A percentile compares a stretch with the other conserved stretches of the same genome.
phyloP scores from a whole-genome alignment of 1,284 basidiomycete genomes.

The Cryptococcus sp. region DNA sequence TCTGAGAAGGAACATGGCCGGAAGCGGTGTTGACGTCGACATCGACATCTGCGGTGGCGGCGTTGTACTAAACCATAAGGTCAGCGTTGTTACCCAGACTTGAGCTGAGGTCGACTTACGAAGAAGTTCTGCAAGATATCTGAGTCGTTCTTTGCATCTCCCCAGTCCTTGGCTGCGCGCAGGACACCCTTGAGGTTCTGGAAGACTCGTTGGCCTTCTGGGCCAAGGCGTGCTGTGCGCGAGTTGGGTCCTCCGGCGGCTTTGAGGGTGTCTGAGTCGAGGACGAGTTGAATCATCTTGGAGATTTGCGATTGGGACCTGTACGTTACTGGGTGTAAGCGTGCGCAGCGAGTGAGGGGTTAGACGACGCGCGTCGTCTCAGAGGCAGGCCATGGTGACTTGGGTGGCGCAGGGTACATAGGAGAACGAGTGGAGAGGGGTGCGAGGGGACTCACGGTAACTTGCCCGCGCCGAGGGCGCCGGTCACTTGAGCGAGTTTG shows the following conservation, averaged over 20 bases:
- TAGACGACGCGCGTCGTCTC: neutral
- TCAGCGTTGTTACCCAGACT: neutral
- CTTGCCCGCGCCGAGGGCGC: slow-evolving; percentile 52
- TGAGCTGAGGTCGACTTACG: slow-evolving; percentile 19
- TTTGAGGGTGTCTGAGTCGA: slow-evolving; percentile 48
- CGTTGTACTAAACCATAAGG: slow-evolving; percentile 35
- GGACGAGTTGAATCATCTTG: slow-evolving; percentile 41
- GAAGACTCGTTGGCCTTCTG: slow-evolving; percentile 47
- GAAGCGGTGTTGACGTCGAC: slow-evolving; percentile 38
- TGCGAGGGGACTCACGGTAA: slow-evolving; percentile 36
- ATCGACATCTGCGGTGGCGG: slow-evolving; percentile 41
- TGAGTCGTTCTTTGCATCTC: slow-evolving; percentile 53
- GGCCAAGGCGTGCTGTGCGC: slow-evolving; percentile 45
- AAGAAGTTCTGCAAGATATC: slow-evolving; percentile 55
- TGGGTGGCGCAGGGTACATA: neutral
- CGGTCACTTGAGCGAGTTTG: slow-evolving; percentile 41
- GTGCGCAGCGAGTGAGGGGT: neutral
- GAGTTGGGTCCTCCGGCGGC: slow-evolving; percentile 43
- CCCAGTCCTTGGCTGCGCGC: slow-evolving; percentile 42
- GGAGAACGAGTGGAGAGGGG: neutral
- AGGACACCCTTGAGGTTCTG: slow-evolving; percentile 46
- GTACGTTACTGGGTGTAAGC: neutral
- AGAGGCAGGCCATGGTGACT: too few species aligned
- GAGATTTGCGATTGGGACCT: slow-evolving; percentile 50
- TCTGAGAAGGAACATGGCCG: slow-evolving; percentile 29